Base-by-base conservation (phyloP, 345 rosid species). In the Brassica juncea region DNA sequence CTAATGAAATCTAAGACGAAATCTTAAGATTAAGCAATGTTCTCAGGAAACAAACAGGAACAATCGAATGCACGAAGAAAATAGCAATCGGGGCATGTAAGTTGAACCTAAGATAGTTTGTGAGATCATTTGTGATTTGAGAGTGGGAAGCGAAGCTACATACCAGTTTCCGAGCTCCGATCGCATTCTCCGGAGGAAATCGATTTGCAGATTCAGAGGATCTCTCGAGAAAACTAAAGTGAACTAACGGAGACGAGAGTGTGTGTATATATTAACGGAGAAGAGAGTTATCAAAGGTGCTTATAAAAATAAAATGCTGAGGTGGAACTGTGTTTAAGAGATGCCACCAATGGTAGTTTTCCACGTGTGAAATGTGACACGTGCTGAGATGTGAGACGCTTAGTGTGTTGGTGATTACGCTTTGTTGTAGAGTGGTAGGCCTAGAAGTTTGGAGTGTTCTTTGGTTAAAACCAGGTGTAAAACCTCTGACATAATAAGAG, bases 131-230 rank as follows among this genome's bases (percentile, higher is more conserved):
- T 37, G 34, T 7, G 16, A 63, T 30, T 1, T 8, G 64, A 31
- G 73, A 68, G 65, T 32, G 37, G 66, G 44, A 42, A 34, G 68
- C 0, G 14, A 3, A 62, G 71, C 35, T 10, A 8, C 19, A 54
- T 15, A 80, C 76, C 83, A 80, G 72, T 70, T 75, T 74, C 59
- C 1, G 76, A 74, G 75, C 75, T 75, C 83, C 79, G 76, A 80
- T 80, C 76, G 80, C 80, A 70, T 80, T 80, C 79, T 80, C 67
- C 76, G 70, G 78, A 4, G 44, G 66, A 28, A 9, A 28, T 37
- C 58, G 79, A 74, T 69, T 55, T 61, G 71, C 66, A 74, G 83
- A 75, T 74, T 74, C 75, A 39, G 39, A 69, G 37, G 27, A 30
- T 49, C 11, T 64, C 75, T 74, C 35, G 66, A 74, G 79, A 69